Percentiles rank a stretch among this genome's conserved stretches.
phyloP scores from a whole-genome alignment of 2,329 filamentous ascomycete genomes.

The Lachnellula hyalina region DNA sequence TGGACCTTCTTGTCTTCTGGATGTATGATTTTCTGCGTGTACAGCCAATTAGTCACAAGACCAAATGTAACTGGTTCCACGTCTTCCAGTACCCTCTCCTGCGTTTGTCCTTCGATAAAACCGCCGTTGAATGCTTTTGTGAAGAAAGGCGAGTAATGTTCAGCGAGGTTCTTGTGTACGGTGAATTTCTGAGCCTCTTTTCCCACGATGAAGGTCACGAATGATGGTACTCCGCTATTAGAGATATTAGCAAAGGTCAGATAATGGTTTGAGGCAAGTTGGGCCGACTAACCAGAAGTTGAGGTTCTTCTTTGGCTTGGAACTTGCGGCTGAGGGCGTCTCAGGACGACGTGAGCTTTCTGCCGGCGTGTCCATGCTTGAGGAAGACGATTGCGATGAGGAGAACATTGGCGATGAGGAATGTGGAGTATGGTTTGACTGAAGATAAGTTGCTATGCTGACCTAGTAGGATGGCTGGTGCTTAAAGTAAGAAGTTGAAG shows the following conservation, averaged over 20 bases:
- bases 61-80: neutral
- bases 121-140: neutral
- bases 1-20: neutral
- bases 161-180: neutral
- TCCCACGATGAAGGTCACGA: neutral
- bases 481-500: no score
- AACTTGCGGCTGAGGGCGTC: neutral
- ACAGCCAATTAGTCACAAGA: constrained; percentile 2
- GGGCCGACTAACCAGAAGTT: neutral
- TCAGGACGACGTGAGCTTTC: neutral
- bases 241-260: neutral
- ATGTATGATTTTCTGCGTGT: neutral
- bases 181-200: neutral
- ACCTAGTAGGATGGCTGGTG: neutral
- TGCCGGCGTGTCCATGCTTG: neutral
- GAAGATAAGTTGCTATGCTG: neutral
- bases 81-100: neutral
- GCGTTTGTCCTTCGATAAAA: neutral
- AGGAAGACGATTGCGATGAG: neutral
- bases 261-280: neutral
- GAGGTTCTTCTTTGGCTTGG: neutral
- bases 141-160: constrained; percentile 4
- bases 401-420: neutral
- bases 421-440: neutral
- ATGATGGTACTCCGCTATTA: neutral